Evolutionary conservation across 495 filamentous ascomycete genomes (phyloP).

Genomic region (Podospora pseudoanserina): DNA sequence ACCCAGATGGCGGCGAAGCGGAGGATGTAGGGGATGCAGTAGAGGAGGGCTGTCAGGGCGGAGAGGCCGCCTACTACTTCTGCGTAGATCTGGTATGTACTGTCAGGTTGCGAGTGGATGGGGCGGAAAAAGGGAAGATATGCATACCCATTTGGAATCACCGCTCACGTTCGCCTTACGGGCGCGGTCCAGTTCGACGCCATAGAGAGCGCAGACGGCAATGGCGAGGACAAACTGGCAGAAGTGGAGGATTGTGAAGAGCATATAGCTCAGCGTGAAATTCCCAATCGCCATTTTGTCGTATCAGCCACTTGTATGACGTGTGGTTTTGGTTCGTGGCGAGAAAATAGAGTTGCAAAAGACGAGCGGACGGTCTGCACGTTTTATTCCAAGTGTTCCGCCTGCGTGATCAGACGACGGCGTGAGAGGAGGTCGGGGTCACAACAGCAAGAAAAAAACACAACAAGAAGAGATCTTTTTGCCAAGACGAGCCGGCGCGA

Average conservation of each 20-base stretch:
- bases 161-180: slow-evolving; percentile 45
- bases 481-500: neutral
- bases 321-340: too few relatives aligned
- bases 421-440: neutral
- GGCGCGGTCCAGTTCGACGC: slow-evolving; percentile 60
- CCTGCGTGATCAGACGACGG: neutral
- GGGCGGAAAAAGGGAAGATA: neutral
- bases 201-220: slow-evolving; percentile 76
- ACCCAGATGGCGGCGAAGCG: slow-evolving; percentile 52
- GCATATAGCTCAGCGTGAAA: slow-evolving; percentile 37
- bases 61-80: slow-evolving; percentile 59
- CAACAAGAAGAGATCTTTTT: neutral
- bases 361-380: neutral
- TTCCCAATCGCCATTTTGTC: slow-evolving; percentile 37
- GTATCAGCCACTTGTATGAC: neutral
- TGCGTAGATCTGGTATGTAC: slow-evolving; percentile 57
- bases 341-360: neutral
- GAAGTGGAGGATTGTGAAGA: slow-evolving; percentile 57
- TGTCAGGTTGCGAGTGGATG: neutral
- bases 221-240: slow-evolving; percentile 70
- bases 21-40: slow-evolving; percentile 59
- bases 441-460: neutral
- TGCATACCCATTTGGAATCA: slow-evolving; percentile 64
- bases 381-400: neutral
- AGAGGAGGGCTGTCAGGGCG: slow-evolving; percentile 58